Conservation (phyloP, 352 stramenopile species). For the Phytophthora meadii region DNA sequence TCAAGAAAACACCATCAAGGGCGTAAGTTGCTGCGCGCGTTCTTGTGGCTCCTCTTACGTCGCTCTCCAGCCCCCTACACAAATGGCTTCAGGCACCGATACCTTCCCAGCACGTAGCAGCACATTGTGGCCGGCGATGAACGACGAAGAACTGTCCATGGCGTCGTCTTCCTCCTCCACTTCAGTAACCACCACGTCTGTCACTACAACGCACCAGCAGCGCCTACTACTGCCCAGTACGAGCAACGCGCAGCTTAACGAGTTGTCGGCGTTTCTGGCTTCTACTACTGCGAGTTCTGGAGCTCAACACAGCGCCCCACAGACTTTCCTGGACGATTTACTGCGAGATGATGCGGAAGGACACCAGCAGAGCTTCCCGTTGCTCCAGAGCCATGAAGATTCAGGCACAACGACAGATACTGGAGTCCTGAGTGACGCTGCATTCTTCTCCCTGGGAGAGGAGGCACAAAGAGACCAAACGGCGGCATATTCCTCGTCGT, state of each 20-base stretch:
- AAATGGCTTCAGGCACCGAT: conserved; percentile 21
- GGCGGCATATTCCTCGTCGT: conserved; percentile 27
- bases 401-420: conserved; percentile 21
- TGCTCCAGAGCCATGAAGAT: conserved; percentile 20
- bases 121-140: conserved; percentile 25
- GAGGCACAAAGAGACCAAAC: conserved; percentile 10
- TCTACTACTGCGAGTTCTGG: conserved; percentile 8
- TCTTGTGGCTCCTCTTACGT: background rate
- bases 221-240: conserved; percentile 10
- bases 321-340: conserved; percentile 60
- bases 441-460: conserved; percentile 30
- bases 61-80: background rate
- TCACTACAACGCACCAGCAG: conserved; percentile 7
- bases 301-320: background rate
- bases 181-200: background rate
- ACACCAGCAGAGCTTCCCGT: conserved; percentile 16
- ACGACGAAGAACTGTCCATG: conserved; percentile 17
- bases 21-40: conserved; percentile 5
- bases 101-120: conserved; percentile 14
- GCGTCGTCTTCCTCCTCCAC: conserved; percentile 1
- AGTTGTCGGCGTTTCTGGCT: conserved; percentile 44
- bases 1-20: conserved; percentile 22
- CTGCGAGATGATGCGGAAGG: conserved; percentile 37
- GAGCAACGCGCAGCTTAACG: conserved; percentile 26
- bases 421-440: conserved; percentile 17